Conservation (phyloP, 805 yeast genomes). For the Lipomyces anomalus region DNA sequence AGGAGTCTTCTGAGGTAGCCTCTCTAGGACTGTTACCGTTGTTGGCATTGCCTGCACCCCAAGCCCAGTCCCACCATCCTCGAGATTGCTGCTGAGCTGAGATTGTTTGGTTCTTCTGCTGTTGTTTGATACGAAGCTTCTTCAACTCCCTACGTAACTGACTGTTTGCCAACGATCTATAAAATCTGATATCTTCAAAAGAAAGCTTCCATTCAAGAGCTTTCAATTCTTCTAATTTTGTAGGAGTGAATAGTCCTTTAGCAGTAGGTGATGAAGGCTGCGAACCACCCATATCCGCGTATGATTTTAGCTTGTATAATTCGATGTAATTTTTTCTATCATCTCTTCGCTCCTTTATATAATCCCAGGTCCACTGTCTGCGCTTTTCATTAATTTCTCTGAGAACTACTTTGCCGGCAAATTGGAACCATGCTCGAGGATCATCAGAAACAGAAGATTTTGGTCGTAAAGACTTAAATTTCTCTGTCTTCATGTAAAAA, state of each 20-base stretch:
- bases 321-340: slow-evolving; percentile 61
- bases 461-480: slow-evolving; percentile 70
- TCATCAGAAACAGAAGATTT: slow-evolving; percentile 44
- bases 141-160: slow-evolving; percentile 55
- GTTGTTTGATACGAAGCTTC: slow-evolving; percentile 10
- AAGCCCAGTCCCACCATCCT: slow-evolving; percentile 63
- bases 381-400: slow-evolving; percentile 77
- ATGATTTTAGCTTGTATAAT: slow-evolving; percentile 60
- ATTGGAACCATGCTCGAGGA: slow-evolving; percentile 76
- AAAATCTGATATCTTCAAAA: slow-evolving; percentile 78
- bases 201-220: slow-evolving; percentile 54
- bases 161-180: slow-evolving; percentile 70
- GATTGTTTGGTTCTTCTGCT: slow-evolving; percentile 18
- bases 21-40: not conserved
- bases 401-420: slow-evolving; percentile 69
- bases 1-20: slow-evolving; percentile 31
- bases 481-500: slow-evolving; percentile 69
- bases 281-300: slow-evolving; percentile 27
- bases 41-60: slow-evolving; percentile 23
- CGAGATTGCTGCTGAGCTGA: slow-evolving; percentile 16
- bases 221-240: slow-evolving; percentile 37
- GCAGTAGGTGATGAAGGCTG: not conserved
- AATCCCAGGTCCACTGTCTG: slow-evolving; percentile 84
- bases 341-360: slow-evolving; percentile 63
- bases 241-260: slow-evolving; percentile 17